phyloP scores from a whole-genome alignment of 768 basidiomycete species.

The Tylopilus rubrobrunneus region DNA sequence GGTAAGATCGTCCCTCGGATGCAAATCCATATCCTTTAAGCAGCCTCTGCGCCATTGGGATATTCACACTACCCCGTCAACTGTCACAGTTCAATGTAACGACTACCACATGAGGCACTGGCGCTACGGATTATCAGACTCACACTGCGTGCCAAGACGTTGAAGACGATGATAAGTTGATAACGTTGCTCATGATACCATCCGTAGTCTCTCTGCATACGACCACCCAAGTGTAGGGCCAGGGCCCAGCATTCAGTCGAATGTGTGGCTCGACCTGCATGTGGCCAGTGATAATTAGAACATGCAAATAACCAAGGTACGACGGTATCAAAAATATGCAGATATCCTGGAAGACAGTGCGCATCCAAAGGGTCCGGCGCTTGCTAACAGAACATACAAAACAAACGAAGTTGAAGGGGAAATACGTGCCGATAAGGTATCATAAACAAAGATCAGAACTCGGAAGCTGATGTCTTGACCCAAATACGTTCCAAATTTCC shows the following conservation, averaged over 20 bases:
- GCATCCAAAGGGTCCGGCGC: not conserved
- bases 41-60: no score
- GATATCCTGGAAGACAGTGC: not conserved
- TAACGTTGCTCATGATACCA: no score
- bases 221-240: not conserved
- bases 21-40: no score
- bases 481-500: not conserved
- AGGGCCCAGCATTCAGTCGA: not conserved
- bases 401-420: not conserved
- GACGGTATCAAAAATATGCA: not conserved
- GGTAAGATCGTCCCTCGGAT: no score
- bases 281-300: not conserved
- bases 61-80: no score
- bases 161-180: no score
- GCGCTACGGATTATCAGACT: no score
- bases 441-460: not conserved
- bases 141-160: no score
- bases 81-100: no score
- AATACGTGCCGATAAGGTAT: not conserved
- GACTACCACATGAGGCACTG: no score
- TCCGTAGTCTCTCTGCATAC: no score
- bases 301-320: not conserved
- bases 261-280: not conserved
- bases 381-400: not conserved
- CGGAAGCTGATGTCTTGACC: not conserved